A percentile compares a stretch with the other conserved stretches of the same genome.
Evolutionary conservation across 768 basidiomycete genomes (phyloP).

Genomic region (Hygrophoropsis aurantiaca): DNA sequence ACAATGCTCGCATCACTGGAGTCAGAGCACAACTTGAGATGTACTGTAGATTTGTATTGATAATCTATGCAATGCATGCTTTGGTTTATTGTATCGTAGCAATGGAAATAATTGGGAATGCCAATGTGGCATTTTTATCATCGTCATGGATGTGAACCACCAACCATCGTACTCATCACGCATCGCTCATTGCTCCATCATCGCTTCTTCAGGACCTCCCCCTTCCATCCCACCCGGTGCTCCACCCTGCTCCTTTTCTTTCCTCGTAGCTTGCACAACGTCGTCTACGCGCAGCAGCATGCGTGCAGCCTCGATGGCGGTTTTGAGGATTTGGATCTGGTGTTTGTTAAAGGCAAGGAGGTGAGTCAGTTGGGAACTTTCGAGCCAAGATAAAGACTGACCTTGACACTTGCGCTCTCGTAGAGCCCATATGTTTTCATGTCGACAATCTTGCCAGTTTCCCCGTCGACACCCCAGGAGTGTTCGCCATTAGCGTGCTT

Average conservation of each 20-base stretch:
- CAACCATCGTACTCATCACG: too few relatives aligned
- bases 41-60: too few relatives aligned
- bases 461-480: constrained; percentile 94
- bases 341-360: background rate
- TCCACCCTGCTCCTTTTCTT: constrained; percentile 65
- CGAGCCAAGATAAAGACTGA: constrained; percentile 24
- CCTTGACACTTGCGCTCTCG: constrained; percentile 96
- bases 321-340: constrained; percentile 95
- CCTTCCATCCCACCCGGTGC: constrained; percentile 40
- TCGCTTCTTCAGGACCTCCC: constrained; percentile 60
- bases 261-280: constrained; percentile 85
- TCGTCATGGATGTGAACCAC: too few relatives aligned
- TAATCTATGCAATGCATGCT: too few relatives aligned
- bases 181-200: constrained; percentile 23
- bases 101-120: too few relatives aligned
- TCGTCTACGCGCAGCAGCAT: constrained; percentile 93
- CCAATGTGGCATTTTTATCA: too few relatives aligned
- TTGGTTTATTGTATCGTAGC: too few relatives aligned
- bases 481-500: constrained; percentile 92
- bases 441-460: constrained; percentile 93
- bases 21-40: too few relatives aligned
- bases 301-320: constrained; percentile 93
- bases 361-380: background rate
- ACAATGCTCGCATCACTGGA: too few relatives aligned
- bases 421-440: constrained; percentile 94